Evolutionary conservation across 2,329 filamentous ascomycete species (phyloP).

Genomic region (Fusarium anthophilum): DNA sequence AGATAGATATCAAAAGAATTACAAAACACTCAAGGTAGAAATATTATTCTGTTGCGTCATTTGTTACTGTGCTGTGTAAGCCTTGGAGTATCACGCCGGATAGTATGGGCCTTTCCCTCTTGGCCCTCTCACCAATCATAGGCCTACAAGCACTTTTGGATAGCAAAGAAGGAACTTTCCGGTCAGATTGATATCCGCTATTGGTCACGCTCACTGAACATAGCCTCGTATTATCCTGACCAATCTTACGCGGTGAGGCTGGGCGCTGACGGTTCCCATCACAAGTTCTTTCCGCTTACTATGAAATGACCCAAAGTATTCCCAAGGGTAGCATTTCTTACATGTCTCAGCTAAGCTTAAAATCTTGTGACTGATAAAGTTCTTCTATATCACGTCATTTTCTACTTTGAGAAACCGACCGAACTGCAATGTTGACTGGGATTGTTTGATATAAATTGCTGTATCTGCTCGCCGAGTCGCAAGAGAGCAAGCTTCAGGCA

Average conservation of each 20-base stretch:
- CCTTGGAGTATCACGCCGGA: not conserved
- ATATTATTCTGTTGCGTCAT: not conserved
- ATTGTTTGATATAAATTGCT: not conserved
- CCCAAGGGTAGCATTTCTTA: not conserved
- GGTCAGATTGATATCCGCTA: rapidly evolving
- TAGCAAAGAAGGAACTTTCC: not conserved
- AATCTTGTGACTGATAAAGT: not conserved
- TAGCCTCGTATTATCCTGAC: not conserved
- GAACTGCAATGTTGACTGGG: rapidly evolving
- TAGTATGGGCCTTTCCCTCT: not conserved
- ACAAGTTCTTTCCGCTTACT: not conserved
- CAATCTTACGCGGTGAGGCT: not conserved
- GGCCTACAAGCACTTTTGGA: too few relatives aligned
- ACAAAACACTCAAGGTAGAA: not conserved
- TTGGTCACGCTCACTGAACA: not conserved
- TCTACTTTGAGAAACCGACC: rapidly evolving
- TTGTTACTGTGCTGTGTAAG: too few relatives aligned
- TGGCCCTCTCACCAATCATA: not conserved
- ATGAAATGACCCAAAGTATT: rapidly evolving
- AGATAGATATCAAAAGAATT: not conserved
- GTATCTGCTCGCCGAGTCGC: rapidly evolving
- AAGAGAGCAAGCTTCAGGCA: rapidly evolving
- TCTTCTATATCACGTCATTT: not conserved
- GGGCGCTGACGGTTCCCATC: not conserved
- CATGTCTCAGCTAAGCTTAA: slow-evolving; percentile 6